A percentile compares a stretch with the other conserved stretches of the same genome.
These are phyloP conservation scores for Buxus sempervirens DNA, from an alignment of 164 flowering plant species.

Conservation along the genomic window DNA sequence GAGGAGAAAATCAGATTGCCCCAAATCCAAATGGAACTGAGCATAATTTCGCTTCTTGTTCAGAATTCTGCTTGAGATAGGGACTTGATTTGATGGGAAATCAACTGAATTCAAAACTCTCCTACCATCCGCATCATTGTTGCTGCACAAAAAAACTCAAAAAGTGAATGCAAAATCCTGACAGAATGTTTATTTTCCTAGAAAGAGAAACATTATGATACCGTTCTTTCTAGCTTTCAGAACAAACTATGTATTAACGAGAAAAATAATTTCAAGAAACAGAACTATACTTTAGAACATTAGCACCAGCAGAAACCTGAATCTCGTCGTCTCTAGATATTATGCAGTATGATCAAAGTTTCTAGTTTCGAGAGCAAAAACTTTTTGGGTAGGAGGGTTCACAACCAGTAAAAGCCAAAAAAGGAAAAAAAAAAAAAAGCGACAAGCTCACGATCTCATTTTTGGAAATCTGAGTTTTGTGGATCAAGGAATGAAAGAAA, in stretches of 20 bases:
- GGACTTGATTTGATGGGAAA: slow-evolving; percentile 13
- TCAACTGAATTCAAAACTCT: slow-evolving; percentile 15
- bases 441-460: too few relatives aligned
- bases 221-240: not conserved
- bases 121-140: slow-evolving; percentile 2
- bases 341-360: not conserved
- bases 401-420: too few relatives aligned
- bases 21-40: slow-evolving; percentile 75
- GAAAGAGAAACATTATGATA: not conserved
- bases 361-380: too few relatives aligned
- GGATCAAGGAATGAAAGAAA: not conserved
- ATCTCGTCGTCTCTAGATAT: not conserved
- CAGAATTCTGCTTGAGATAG: slow-evolving; percentile 21
- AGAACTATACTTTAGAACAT: not conserved
- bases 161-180: not conserved
- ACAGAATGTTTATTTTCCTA: not conserved
- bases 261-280: not conserved
- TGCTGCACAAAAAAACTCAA: slow-evolving; percentile 10
- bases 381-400: too few relatives aligned
- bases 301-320: not conserved
- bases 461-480: not conserved
- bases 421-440: too few relatives aligned
- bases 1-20: slow-evolving; percentile 84
- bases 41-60: slow-evolving; percentile 87
- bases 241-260: not conserved